A percentile compares a stretch with the other conserved stretches of the same genome.
These are phyloP conservation scores for Macrocybe gigantea DNA, from an alignment of 768 basidiomycete species.

Conservation along the genomic window DNA sequence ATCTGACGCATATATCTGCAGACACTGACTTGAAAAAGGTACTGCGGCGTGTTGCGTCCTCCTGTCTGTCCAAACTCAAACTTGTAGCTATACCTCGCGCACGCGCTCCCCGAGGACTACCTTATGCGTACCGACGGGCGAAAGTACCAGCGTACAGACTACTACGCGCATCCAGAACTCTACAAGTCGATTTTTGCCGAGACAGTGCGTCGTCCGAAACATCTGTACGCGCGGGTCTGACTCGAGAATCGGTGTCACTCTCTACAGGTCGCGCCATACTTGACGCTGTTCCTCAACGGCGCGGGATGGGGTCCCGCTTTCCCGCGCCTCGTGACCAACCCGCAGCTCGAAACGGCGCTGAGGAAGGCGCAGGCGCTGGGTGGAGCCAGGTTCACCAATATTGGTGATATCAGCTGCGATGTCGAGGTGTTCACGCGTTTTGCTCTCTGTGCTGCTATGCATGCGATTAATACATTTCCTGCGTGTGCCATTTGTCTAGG, in stretches of 20 bases:
- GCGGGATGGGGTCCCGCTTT: slow-evolving; percentile 77
- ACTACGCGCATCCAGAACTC: slow-evolving; percentile 63
- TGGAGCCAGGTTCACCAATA: slow-evolving; percentile 54
- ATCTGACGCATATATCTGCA: slow-evolving; percentile 14
- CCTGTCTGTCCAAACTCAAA: neutral
- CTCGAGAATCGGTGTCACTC: neutral
- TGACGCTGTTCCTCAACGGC: slow-evolving; percentile 82
- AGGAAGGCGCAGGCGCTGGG: slow-evolving; percentile 42
- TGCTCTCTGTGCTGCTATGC: neutral
- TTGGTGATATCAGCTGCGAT: slow-evolving; percentile 91
- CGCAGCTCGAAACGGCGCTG: slow-evolving; percentile 49
- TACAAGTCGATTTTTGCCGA: slow-evolving; percentile 67
- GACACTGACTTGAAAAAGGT: slow-evolving; percentile 49
- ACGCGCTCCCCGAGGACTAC: slow-evolving; percentile 66
- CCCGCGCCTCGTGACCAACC: slow-evolving; percentile 74
- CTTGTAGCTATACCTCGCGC: slow-evolving; percentile 68
- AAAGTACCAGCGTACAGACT: slow-evolving; percentile 57
- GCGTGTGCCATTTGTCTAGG: slow-evolving; percentile 30
- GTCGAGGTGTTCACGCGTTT: slow-evolving; percentile 40
- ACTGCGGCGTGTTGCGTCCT: slow-evolving; percentile 23
- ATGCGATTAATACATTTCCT: neutral
- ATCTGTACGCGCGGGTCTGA: neutral
- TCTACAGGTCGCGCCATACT: slow-evolving; percentile 74
- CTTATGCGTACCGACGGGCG: slow-evolving; percentile 51
- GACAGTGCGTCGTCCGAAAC: slow-evolving; percentile 36